Percentiles rank a stretch among this genome's conserved stretches.
phyloP scores from a whole-genome alignment of 805 yeast genomes.

The Lachancea quebecensis region DNA sequence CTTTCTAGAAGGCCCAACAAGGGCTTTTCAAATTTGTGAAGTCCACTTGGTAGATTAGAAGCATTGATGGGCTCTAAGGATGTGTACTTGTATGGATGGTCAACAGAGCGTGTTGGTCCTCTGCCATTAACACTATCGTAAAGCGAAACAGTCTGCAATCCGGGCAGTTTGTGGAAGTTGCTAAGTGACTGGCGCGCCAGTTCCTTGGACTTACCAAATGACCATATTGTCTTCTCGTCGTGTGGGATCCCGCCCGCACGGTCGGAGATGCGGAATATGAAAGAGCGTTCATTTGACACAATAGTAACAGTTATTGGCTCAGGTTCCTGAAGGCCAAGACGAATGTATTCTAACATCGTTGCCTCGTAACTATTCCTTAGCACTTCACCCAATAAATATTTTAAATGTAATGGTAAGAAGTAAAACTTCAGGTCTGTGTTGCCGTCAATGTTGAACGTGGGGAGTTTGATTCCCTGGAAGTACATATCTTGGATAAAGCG shows the following conservation, averaged over 20 bases:
- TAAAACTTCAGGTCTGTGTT: slow-evolving; percentile 62
- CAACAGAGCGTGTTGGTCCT: slow-evolving; percentile 6
- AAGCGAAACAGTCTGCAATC: slow-evolving; percentile 39
- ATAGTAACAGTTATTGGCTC: slow-evolving; percentile 77
- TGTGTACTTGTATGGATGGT: slow-evolving; percentile 31
- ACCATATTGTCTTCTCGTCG: slow-evolving; percentile 58
- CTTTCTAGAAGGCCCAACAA: slow-evolving; percentile 60
- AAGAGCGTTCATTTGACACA: slow-evolving; percentile 56
- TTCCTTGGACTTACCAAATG: slow-evolving; percentile 69
- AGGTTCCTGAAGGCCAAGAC: slow-evolving; percentile 37
- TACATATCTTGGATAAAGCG: slow-evolving; percentile 46
- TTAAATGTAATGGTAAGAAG: slow-evolving; percentile 79
- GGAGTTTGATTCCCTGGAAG: slow-evolving; percentile 51
- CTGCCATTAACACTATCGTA: slow-evolving; percentile 23
- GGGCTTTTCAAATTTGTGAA: slow-evolving; percentile 36
- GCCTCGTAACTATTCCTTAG: slow-evolving; percentile 81
- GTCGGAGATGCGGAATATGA: slow-evolving; percentile 76
- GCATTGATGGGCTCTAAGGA: slow-evolving; percentile 33
- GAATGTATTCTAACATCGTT: slow-evolving; percentile 47
- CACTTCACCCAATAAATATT: slow-evolving; percentile 81
- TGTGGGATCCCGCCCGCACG: slow-evolving; percentile 83
- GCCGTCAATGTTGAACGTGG: slow-evolving; percentile 73
- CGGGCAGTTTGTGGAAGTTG: slow-evolving; percentile 66
- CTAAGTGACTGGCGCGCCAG: slow-evolving; percentile 51
- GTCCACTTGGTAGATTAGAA: slow-evolving; percentile 21